These are phyloP conservation scores for Melocanna baccifera DNA, from an alignment of 176 grass and related monocot species.

Conservation along the genomic window DNA sequence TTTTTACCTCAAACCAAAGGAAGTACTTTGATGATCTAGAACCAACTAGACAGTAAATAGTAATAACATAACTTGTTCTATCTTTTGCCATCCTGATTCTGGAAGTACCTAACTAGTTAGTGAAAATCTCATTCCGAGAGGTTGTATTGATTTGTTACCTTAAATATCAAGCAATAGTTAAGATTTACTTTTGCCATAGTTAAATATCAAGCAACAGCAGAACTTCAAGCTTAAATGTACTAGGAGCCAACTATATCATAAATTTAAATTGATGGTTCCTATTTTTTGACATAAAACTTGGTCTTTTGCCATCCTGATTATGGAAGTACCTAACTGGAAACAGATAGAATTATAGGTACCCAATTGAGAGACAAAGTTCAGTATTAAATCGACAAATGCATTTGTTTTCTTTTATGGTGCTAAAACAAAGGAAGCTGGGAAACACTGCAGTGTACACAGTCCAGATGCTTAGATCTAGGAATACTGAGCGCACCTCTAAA, in stretches of 20 bases:
- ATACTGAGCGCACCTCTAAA: slow-evolving; percentile 67
- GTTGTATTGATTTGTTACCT: not conserved
- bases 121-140: not conserved
- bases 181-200: not conserved
- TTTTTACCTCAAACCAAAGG: slow-evolving; percentile 18
- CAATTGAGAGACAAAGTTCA: not conserved
- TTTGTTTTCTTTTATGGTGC: not conserved
- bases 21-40: not conserved
- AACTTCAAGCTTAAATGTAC: not conserved
- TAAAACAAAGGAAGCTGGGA: slow-evolving; percentile 5
- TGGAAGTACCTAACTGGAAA: not conserved
- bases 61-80: slow-evolving; percentile 1
- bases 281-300: not conserved
- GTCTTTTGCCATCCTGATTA: not conserved
- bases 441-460: not conserved
- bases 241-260: not conserved
- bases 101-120: not conserved
- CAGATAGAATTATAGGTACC: not conserved
- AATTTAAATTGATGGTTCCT: not conserved
- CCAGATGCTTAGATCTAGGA: not conserved
- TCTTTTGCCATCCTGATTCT: not conserved
- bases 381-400: not conserved
- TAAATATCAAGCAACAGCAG: slow-evolving; percentile 3
- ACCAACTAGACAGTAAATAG: not conserved
- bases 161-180: not conserved